These are phyloP conservation scores for Pseudopediastrum boryanum DNA, from an alignment of 139 green algal species.

Conservation along the genomic window DNA sequence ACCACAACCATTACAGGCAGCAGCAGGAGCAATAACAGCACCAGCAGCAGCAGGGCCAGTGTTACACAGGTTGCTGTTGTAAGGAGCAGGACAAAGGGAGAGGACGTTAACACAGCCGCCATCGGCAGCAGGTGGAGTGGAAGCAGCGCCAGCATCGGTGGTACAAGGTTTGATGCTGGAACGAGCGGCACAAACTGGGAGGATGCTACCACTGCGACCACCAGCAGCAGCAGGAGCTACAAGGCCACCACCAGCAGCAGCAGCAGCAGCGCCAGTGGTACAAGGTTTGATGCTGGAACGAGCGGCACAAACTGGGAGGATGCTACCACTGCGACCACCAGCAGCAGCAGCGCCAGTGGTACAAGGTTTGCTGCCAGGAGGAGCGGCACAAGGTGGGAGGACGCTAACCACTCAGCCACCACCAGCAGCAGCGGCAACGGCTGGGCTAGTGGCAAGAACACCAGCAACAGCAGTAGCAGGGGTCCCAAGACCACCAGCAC, in stretches of 20 bases:
- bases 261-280: no score
- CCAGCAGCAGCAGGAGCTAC: no score
- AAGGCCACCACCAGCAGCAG: no score
- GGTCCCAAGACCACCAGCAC: background rate
- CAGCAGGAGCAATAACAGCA: background rate
- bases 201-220: no score
- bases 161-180: no score
- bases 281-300: background rate
- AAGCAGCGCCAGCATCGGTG: no score
- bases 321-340: background rate
- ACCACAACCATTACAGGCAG: background rate
- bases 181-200: no score
- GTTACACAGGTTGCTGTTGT: no score
- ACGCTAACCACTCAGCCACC: background rate
- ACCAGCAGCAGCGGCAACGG: slow-evolving; percentile 3
- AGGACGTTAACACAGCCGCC: no score
- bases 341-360: slow-evolving; percentile 1
- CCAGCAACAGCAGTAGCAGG: background rate
- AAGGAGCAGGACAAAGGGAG: no score
- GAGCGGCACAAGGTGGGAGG: background rate
- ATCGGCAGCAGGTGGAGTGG: no score
- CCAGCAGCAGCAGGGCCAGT: background rate
- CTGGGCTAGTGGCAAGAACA: background rate
- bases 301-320: background rate
- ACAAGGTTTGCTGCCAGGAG: slow-evolving; percentile 8